Base-by-base conservation (phyloP, 768 basidiomycete species). In the Agaricus blazei region DNA sequence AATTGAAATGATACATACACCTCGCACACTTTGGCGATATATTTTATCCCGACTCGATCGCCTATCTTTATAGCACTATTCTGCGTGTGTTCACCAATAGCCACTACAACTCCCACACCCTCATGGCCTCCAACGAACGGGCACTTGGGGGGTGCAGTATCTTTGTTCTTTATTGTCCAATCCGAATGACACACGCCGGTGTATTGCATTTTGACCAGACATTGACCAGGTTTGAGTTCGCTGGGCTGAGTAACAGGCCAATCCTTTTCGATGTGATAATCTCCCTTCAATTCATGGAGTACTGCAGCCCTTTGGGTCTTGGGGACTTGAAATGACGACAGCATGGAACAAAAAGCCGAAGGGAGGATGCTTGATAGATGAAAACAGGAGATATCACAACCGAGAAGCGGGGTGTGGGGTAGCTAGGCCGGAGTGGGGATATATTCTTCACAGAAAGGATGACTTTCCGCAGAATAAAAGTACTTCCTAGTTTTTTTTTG, bases 161-260 rank as follows among this genome's bases (percentile, higher is more conserved):
- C 93, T 42, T 79, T 82, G 29, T 78, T 68, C 46, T 79, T 81
- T 28, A 85, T 84, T 61, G 92, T 90, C 14, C 90, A 76, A 64
- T 93, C 90, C 1, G 87, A 88, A 64, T 92, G 90, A 70, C 91
- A 93, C 14, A 92, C 89, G 54, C 90, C 90, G 2, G 87, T 83
- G 71, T 81, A 85, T 37, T 78, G 75, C 63, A 93, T 75, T 69
- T 88, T 86, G 67, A 93, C 75, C 60, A 92, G 81, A 64, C 85
- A 88, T 68, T 90, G 83, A 42, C 84, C 85, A 0, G 84, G 84
- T 0, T 69, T 70, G 65, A 88, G 85, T 4, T 84, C 73, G 14
- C 73, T 69, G 9, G 76, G 77, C 46, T 74, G 71, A 47, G 69
- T 78, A 59, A 89, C 84, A 19, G 81, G 86, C 58, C 76, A 65